Evolutionary conservation across 768 basidiomycete species (phyloP).

Genomic region (Candolleomyces efflorescens): DNA sequence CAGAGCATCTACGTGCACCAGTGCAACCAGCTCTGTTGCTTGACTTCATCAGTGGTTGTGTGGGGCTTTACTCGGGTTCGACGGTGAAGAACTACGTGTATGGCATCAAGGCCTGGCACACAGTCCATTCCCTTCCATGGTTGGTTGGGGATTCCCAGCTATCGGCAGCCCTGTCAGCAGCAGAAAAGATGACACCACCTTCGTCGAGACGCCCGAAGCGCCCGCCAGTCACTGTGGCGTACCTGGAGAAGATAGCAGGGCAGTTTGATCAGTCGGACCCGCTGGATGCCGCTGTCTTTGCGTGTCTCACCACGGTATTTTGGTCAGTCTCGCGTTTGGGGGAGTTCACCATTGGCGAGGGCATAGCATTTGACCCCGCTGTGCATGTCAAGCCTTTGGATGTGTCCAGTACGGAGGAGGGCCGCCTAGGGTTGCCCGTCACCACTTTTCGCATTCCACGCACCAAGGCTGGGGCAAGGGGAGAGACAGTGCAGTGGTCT

Average conservation of each 20-base stretch:
- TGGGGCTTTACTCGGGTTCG: conserved; percentile 14
- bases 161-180: conserved; percentile 8
- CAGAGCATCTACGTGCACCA: conserved; percentile 24
- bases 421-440: background rate
- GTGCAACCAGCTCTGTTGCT: conserved; percentile 17
- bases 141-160: conserved; percentile 2
- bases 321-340: conserved; percentile 13
- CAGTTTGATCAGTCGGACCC: conserved; percentile 13
- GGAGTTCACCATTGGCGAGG: no score
- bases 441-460: background rate
- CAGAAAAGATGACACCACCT: conserved; percentile 8
- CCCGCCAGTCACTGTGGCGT: conserved; percentile 9
- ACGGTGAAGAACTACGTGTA: conserved; percentile 19
- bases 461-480: conserved; percentile 6
- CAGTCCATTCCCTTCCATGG: conserved; percentile 21
- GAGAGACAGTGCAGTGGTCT: conserved; percentile 1
- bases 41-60: conserved; percentile 20
- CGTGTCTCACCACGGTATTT: conserved; percentile 24
- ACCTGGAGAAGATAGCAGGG: background rate
- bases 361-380: conserved; percentile 18
- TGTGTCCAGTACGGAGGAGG: conserved; percentile 10
- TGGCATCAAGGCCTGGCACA: conserved; percentile 31
- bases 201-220: conserved; percentile 9
- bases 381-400: conserved; percentile 8
- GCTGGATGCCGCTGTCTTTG: conserved; percentile 21